Evolutionary conservation across 2,329 filamentous ascomycete species (phyloP), one percentile per base, ranked within the genome.

Genomic region (Penicillium sp.): DNA sequence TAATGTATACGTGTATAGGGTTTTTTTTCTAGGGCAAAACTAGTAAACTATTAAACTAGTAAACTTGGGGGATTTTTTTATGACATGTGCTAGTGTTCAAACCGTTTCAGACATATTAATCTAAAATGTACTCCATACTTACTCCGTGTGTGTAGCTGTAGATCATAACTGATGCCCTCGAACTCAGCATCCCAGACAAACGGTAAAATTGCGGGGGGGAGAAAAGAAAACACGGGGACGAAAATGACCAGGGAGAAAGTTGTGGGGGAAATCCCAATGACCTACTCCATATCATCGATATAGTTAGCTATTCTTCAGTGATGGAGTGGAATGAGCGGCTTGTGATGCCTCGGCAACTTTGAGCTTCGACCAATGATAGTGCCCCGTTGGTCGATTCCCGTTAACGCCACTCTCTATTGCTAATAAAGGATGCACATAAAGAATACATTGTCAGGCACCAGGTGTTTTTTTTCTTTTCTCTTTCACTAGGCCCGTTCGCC

Each of bases 301-400:
- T 34, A 38, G 16, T n/a, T n/a, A n/a, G n/a, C 16, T 27, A 23
- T 27, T 31, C 39, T 27, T 36, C 40, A 41, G 1, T 13, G 31
- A 33, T 33, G 45, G 31, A 39, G 25, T 27, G 16, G 33, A 34
- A 34, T 27, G 23, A 27, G 15, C 15, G 21, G 51, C 61, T 60
- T 60, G 61, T 64, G 61, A 64, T 64, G 53, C 61, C 61, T 59
- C 55, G 61, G 61, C 13, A 63, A 52, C 41, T 63, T 39, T 23
- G 47, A 58, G 41, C 25, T 33, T 49, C 15, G 39, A 29, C 60
- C 57, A 61, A 60, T 60, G 44, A 60, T 19, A 57, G 23, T 27
- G 27, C 45, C 25, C 31, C 23, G 25, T 38, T 19, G 1, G 36
- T 39, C n/a, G 4, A 31, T 21, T 48, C 25, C 11, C 21, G 21